phyloP scores from a whole-genome alignment of 2,329 filamentous ascomycete genomes.

The Aspergillus sp. region DNA sequence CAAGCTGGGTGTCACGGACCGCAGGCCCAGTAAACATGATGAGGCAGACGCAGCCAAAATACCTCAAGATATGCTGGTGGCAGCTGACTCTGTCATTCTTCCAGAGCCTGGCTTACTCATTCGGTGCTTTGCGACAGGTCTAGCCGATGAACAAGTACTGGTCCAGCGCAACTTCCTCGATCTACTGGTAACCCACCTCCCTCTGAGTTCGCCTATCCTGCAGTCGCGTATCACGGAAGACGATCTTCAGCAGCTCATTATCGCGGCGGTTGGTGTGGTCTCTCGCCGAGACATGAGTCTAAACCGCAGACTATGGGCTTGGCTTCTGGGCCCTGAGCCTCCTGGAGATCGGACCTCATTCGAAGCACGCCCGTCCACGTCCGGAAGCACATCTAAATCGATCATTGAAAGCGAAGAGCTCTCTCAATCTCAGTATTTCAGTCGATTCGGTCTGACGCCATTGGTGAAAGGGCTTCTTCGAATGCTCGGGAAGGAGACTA shows the following conservation, averaged over 20 bases:
- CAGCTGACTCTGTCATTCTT: conserved; percentile 56
- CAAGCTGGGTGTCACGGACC: conserved; percentile 59
- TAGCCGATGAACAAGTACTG: conserved; percentile 83
- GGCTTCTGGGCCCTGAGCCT: conserved; percentile 85
- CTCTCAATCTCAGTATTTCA: conserved; percentile 79
- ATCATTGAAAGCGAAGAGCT: conserved; percentile 48
- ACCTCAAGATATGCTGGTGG: conserved; percentile 36
- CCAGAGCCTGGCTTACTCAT: conserved; percentile 91
- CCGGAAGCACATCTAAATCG: conserved; percentile 33
- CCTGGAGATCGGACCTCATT: conserved; percentile 39
- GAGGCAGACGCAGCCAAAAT: conserved; percentile 32
- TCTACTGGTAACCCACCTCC: conserved; percentile 85
- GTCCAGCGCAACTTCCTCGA: conserved; percentile 95
- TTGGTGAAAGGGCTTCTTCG: conserved; percentile 75
- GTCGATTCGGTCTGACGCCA: conserved; percentile 73
- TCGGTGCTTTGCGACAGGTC: conserved; percentile 87
- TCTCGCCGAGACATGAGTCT: conserved; percentile 93
- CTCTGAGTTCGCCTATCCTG: conserved; percentile 79
- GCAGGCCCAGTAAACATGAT: conserved; percentile 34
- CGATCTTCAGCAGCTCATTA: conserved; percentile 81
- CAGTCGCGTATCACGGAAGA: conserved; percentile 72
- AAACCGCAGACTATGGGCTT: conserved; percentile 92
- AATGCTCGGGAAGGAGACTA: conserved; percentile 68
- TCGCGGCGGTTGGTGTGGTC: conserved; percentile 85
- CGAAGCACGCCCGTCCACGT: conserved; percentile 34